A percentile compares a stretch with the other conserved stretches of the same genome.
phyloP scores from a whole-genome alignment of 805 yeast genomes.

The Helenozyma baotianmanensis region DNA sequence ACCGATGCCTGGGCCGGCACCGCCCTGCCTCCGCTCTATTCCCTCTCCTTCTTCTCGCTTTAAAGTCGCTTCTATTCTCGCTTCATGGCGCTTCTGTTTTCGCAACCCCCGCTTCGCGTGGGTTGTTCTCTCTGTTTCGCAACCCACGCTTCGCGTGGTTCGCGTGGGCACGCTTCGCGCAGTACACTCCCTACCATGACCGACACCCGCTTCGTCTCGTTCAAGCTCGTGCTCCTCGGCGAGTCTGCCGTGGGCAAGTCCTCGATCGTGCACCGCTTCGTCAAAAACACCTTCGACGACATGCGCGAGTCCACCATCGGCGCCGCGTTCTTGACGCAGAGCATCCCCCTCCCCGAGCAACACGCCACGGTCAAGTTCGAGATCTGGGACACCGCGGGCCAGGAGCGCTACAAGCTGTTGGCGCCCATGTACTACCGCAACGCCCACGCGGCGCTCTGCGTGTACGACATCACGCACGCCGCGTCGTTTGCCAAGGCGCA shows the following conservation, averaged over 20 bases:
- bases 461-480: constrained; percentile 91
- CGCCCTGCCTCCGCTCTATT: too few species aligned
- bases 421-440: constrained; percentile 98
- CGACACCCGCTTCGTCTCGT: constrained; percentile 42
- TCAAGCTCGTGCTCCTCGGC: constrained; percentile 86
- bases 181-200: too few species aligned
- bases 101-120: too few species aligned
- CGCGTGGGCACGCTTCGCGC: too few species aligned
- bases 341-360: constrained; percentile 76
- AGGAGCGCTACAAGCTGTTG: constrained; percentile 90
- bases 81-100: too few species aligned
- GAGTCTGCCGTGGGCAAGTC: constrained; percentile 99
- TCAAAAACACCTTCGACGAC: constrained; percentile 92
- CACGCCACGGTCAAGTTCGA: constrained; percentile 78
- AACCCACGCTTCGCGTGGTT: too few species aligned
- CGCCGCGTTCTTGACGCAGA: constrained; percentile 93
- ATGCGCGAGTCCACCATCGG: constrained; percentile 98
- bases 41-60: too few species aligned
- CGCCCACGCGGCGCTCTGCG: constrained; percentile 95
- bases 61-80: too few species aligned
- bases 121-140: too few species aligned
- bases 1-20: too few species aligned
- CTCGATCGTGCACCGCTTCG: constrained; percentile 86
- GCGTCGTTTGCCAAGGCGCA: constrained; percentile 93
- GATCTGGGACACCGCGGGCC: constrained; percentile 98